Evolutionary conservation across 2,329 filamentous ascomycete genomes (phyloP).

Genomic region (Aspergillus viridinutans): DNA sequence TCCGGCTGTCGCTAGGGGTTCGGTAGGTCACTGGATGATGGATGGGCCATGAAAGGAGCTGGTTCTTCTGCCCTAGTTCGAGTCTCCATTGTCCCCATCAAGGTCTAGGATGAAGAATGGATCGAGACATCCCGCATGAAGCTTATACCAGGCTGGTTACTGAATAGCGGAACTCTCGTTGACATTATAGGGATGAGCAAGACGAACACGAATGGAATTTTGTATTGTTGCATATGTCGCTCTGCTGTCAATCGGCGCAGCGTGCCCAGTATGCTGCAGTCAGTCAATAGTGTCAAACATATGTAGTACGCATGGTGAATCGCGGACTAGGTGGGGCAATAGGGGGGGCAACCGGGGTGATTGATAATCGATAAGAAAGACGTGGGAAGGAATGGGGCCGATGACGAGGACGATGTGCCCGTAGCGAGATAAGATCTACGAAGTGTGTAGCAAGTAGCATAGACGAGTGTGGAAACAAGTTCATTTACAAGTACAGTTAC

Average conservation of each 20-base stretch:
- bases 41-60: background rate
- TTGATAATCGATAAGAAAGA: background rate
- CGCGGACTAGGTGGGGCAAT: too few relatives aligned
- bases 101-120: background rate
- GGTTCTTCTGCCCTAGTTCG: background rate
- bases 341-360: too few relatives aligned
- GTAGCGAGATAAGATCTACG: background rate
- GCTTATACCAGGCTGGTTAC: background rate
- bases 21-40: background rate
- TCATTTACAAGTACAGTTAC: background rate
- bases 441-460: background rate
- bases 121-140: too few relatives aligned
- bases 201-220: background rate
- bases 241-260: background rate
- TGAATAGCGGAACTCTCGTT: background rate
- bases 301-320: background rate
- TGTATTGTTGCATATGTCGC: background rate
- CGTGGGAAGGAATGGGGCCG: background rate
- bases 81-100: background rate
- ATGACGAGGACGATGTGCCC: background rate
- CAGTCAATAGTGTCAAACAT: background rate
- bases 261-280: background rate
- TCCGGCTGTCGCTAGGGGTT: background rate
- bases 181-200: background rate
- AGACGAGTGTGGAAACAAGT: background rate